Evolutionary conservation across 1,284 basidiomycete genomes (phyloP).

Genomic region (Fomitopsis schrenkii): DNA sequence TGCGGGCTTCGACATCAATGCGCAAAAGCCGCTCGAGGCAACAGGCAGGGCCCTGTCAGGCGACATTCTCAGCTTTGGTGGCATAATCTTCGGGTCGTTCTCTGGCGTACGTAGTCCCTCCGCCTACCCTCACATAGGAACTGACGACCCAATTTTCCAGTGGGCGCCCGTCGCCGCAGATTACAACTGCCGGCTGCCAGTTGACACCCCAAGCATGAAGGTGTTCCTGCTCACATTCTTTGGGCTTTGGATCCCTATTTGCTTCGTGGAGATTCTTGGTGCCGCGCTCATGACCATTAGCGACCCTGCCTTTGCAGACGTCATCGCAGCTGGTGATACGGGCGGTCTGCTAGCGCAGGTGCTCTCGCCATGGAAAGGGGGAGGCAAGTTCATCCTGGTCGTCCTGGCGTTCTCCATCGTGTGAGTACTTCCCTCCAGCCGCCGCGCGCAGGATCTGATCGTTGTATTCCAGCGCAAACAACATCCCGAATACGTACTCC

Average conservation of each 20-base stretch:
- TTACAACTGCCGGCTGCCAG: constrained; percentile 52
- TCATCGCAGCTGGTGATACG: constrained; percentile 45
- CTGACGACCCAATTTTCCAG: constrained; percentile 8
- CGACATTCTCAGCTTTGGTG: constrained; percentile 52
- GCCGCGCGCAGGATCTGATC: neutral
- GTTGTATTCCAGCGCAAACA: constrained; percentile 40
- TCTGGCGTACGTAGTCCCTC: constrained; percentile 34
- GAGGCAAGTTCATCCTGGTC: constrained; percentile 58
- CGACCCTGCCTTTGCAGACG: constrained; percentile 44
- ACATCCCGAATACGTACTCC: constrained; percentile 59
- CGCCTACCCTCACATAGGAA: neutral
- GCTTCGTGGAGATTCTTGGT: constrained; percentile 53
- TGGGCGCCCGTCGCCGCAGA: constrained; percentile 51
- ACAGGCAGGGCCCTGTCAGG: constrained; percentile 39
- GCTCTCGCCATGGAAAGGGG: constrained; percentile 42
- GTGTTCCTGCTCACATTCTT: constrained; percentile 54
- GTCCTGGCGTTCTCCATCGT: constrained; percentile 52
- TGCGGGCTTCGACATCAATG: constrained; percentile 44
- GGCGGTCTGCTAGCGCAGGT: constrained; percentile 43
- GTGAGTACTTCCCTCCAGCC: constrained; percentile 22
- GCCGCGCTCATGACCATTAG: constrained; percentile 55
- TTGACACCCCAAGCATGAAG: constrained; percentile 37
- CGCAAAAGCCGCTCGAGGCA: constrained; percentile 42
- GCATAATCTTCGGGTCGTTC: constrained; percentile 53
- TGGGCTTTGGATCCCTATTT: constrained; percentile 52